These are phyloP conservation scores for Rubroboletus pulcherrimus DNA, from an alignment of 768 basidiomycete genomes.

Conservation along the genomic window DNA sequence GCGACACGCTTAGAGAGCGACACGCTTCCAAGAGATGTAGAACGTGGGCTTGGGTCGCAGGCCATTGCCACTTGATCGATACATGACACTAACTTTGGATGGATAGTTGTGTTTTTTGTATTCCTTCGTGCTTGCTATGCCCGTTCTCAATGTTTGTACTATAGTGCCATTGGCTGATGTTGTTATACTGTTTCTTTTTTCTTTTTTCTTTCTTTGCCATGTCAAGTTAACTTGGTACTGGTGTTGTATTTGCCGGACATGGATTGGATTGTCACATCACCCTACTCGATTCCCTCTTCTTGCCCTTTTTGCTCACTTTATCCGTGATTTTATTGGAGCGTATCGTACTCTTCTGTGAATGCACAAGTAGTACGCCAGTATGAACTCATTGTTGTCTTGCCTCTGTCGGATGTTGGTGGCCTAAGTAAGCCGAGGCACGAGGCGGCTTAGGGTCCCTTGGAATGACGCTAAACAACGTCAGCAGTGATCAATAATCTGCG, in stretches of 20 bases:
- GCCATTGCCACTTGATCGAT: conserved; percentile 8
- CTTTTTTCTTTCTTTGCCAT: not conserved
- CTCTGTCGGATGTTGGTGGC: no score
- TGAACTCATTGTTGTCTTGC: not conserved
- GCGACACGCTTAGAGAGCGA: conserved; percentile 19
- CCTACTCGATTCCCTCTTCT: not conserved
- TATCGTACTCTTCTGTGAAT: not conserved
- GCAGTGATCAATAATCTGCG: no score
- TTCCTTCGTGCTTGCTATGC: not conserved
- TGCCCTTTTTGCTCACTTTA: not conserved
- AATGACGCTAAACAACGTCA: no score
- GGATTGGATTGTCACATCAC: not conserved
- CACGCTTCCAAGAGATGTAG: conserved; percentile 29
- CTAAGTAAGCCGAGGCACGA: no score
- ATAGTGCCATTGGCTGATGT: not conserved
- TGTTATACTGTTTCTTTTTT: not conserved
- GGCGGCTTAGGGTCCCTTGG: no score
- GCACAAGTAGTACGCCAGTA: not conserved
- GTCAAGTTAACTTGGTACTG: not conserved
- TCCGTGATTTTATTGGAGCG: not conserved
- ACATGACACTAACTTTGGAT: not conserved
- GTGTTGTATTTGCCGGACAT: not conserved
- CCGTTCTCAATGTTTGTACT: not conserved
- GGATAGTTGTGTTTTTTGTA: not conserved
- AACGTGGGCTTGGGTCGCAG: conserved; percentile 20